Conservation (phyloP, 2,329 filamentous ascomycete species). For the Davidsoniella eucalypti region DNA sequence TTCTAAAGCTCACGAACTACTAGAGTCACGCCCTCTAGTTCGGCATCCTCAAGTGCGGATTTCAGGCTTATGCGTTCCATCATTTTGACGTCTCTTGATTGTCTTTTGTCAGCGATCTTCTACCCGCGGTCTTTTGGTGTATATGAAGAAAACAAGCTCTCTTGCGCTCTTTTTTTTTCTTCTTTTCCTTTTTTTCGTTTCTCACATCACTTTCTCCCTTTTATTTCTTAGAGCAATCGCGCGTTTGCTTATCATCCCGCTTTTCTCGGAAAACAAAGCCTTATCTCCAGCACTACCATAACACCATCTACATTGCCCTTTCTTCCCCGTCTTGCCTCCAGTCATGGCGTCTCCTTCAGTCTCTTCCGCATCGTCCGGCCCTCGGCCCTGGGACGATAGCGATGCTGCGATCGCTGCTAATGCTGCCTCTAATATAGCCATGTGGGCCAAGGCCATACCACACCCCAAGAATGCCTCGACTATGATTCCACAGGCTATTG, state of each 20-base stretch:
- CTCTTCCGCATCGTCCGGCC: neutral
- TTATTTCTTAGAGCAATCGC: too few relatives aligned
- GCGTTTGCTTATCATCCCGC: too few relatives aligned
- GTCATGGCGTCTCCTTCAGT: too few relatives aligned
- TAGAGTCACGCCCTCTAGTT: neutral
- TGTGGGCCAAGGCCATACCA: conserved; percentile 21
- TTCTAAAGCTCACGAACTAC: too few relatives aligned
- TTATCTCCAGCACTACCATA: too few relatives aligned
- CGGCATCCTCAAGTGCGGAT: too few relatives aligned
- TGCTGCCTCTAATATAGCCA: conserved; percentile 14
- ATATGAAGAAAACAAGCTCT: too few relatives aligned
- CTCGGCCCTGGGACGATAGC: too few relatives aligned
- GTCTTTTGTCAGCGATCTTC: neutral
- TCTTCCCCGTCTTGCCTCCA: too few relatives aligned
- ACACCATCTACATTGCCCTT: too few relatives aligned
- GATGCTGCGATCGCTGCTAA: neutral
- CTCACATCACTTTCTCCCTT: too few relatives aligned
- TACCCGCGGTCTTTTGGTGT: neutral
- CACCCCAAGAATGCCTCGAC: conserved; percentile 14
- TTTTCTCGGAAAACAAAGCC: too few relatives aligned
- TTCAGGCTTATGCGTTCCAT: neutral
- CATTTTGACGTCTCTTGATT: neutral
- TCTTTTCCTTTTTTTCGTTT: neutral
- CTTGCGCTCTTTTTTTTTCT: neutral
- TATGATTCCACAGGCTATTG: conserved; percentile 51